These are phyloP conservation scores for Calophaca sinica DNA, from an alignment of 306 rosid species.

Conservation along the genomic window DNA sequence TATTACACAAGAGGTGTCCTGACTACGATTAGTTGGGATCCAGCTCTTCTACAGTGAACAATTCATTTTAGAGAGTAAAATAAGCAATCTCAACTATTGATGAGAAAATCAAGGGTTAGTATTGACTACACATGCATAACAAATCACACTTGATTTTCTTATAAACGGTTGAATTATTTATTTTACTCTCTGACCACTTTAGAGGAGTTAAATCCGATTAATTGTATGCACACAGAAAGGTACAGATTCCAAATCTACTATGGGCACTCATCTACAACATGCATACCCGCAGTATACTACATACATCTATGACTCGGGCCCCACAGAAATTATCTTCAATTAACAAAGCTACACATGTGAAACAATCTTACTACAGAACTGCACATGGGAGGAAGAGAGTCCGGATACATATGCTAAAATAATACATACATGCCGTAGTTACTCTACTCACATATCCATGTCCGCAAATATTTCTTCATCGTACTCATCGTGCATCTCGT, in stretches of 20 bases:
- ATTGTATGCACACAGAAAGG: slow-evolving; percentile 23
- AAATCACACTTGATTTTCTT: no score
- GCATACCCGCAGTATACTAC: slow-evolving; percentile 21
- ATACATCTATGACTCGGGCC: slow-evolving; percentile 33
- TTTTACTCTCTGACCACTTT: no score
- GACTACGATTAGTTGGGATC: slow-evolving; percentile 41
- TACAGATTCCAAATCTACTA: slow-evolving; percentile 36
- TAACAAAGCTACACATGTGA: slow-evolving; percentile 53
- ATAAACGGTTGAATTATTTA: no score
- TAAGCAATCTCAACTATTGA: no score
- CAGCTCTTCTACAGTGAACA: no score
- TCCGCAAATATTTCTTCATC: slow-evolving; percentile 83
- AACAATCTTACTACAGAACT: slow-evolving; percentile 40
- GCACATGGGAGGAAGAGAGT: slow-evolving; percentile 45
- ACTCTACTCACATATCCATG: slow-evolving; percentile 78
- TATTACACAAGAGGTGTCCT: slow-evolving; percentile 44
- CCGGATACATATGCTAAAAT: slow-evolving; percentile 45
- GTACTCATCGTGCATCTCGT: slow-evolving; percentile 58
- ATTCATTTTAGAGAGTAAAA: no score
- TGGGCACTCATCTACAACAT: slow-evolving; percentile 19
- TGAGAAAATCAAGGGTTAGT: no score
- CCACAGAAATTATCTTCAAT: slow-evolving; percentile 42
- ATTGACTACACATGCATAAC: no score
- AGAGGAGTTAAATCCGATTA: no score
- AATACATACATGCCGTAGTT: neutral